A percentile compares a stretch with the other conserved stretches of the same genome.
These are phyloP conservation scores for Euphorbia celastroides DNA, from an alignment of 441 rosid species.

Conservation along the genomic window DNA sequence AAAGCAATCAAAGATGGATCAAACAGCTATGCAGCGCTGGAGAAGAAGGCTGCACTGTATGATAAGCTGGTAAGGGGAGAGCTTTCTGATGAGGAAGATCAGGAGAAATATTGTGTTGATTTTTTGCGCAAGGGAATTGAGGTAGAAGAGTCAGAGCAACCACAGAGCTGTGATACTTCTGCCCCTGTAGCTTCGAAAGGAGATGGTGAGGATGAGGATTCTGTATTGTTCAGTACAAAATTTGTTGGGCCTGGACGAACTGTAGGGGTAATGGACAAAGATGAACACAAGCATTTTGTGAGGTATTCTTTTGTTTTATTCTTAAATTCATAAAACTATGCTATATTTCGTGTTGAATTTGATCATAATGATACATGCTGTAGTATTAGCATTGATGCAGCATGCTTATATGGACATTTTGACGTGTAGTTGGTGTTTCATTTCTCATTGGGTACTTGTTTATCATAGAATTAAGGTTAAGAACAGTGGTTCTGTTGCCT, in stretches of 20 bases:
- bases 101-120: slow-evolving; percentile 89
- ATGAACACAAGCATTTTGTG: slow-evolving; percentile 78
- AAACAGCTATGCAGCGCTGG: slow-evolving; percentile 78
- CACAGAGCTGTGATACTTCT: slow-evolving; percentile 21
- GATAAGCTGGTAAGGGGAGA: slow-evolving; percentile 80
- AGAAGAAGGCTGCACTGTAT: slow-evolving; percentile 80
- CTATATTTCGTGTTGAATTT: background rate
- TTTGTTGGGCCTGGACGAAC: slow-evolving; percentile 59
- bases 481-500: background rate
- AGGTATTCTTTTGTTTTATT: slow-evolving; percentile 34
- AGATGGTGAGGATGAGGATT: slow-evolving; percentile 34
- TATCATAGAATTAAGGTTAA: background rate
- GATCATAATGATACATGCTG: background rate
- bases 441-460: background rate
- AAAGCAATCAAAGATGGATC: slow-evolving; percentile 80
- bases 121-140: slow-evolving; percentile 64
- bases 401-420: background rate
- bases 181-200: slow-evolving; percentile 29
- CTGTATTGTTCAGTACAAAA: slow-evolving; percentile 33
- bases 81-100: slow-evolving; percentile 75
- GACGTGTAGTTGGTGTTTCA: background rate
- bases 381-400: background rate
- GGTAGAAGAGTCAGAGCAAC: slow-evolving; percentile 32
- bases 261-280: slow-evolving; percentile 44
- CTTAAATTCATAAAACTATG: background rate